Base-by-base conservation (phyloP, 495 filamentous ascomycete species). In the Polyplosphaeria fusca region DNA sequence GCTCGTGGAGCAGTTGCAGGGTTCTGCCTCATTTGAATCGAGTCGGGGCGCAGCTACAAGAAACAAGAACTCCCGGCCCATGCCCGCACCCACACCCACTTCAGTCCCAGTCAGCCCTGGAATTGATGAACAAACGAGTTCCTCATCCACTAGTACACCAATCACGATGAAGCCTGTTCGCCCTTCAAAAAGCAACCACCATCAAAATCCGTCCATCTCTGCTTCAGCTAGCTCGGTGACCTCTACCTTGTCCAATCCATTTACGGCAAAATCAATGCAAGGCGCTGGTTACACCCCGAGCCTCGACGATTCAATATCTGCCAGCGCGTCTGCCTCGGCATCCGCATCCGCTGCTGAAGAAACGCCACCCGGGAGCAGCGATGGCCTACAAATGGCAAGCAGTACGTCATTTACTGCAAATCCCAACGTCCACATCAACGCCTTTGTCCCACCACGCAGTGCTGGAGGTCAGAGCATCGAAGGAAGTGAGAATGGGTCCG, bases 1-100 rank as follows among this genome's bases (percentile, higher is more conserved):
- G 63, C 72, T 86, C 7, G 79, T 91, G 27, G 87, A 91, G 60
- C 84, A 83, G 40, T 74, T 85, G 11, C 67, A 68, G 27, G 60
- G 62, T 18, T 55, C 47, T 37, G 47, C 61, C n/a, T 54, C 42
- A n/a, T 61, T 63, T 27, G 60, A 63, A 23, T 40, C 45, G 9
- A 18, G n/a, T 13, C 35, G 46, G 20, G 58, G 51, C 16, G 47
- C 47, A 14, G 55, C 56, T 12, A 58, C 60, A 13, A 26, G 27
- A 20, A 59, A 48, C 26, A 55, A 53, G 18, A 49, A 19, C 12
- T 37, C 16, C 7, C 14, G 7, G 7, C 30, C 30, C 14, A 9
- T 42, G 39, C 5, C 11, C 19, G 5, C 18, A 7, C 9, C 11
- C 39, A 20, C 19, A 18, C 38, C 30, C 2, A 32, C 22, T 2